A percentile compares a stretch with the other conserved stretches of the same genome.
Conservation (phyloP, 805 yeast genomes). For the Saccharomycopsis oosterbeekiorum region DNA sequence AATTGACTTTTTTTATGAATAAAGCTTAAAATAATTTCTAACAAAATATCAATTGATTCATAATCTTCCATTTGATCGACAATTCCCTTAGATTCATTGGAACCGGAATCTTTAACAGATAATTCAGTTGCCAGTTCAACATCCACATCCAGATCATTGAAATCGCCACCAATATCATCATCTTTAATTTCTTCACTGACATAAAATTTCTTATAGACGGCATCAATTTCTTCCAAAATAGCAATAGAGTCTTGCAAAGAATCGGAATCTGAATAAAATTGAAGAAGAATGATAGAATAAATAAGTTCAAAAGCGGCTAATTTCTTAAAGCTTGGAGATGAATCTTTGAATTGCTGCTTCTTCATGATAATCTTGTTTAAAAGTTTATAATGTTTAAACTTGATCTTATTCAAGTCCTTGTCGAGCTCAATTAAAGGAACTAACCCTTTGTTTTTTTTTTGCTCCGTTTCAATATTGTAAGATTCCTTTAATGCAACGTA, state of each 20-base stretch:
- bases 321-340: slow-evolving; percentile 27
- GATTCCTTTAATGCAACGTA: slow-evolving; percentile 37
- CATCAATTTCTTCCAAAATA: slow-evolving; percentile 61
- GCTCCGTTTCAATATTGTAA: slow-evolving; percentile 22
- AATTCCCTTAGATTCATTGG: background rate
- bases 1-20: slow-evolving; percentile 34
- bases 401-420: slow-evolving; percentile 42
- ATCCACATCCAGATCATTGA: slow-evolving; percentile 1
- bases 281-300: slow-evolving; percentile 66
- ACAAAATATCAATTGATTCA: slow-evolving; percentile 14
- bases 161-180: slow-evolving; percentile 24
- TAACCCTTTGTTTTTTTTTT: slow-evolving; percentile 11
- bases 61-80: background rate
- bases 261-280: slow-evolving; percentile 59
- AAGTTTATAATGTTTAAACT: slow-evolving; percentile 38
- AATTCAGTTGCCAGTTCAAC: background rate
- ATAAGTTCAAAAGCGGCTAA: slow-evolving; percentile 64
- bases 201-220: slow-evolving; percentile 41
- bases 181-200: slow-evolving; percentile 30
- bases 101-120: background rate
- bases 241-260: slow-evolving; percentile 53
- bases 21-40: slow-evolving; percentile 16
- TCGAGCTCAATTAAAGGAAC: slow-evolving; percentile 39
- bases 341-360: slow-evolving; percentile 22
- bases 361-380: slow-evolving; percentile 32